Conservation (phyloP, 306 rosid genomes). For the Fagus crenata region DNA sequence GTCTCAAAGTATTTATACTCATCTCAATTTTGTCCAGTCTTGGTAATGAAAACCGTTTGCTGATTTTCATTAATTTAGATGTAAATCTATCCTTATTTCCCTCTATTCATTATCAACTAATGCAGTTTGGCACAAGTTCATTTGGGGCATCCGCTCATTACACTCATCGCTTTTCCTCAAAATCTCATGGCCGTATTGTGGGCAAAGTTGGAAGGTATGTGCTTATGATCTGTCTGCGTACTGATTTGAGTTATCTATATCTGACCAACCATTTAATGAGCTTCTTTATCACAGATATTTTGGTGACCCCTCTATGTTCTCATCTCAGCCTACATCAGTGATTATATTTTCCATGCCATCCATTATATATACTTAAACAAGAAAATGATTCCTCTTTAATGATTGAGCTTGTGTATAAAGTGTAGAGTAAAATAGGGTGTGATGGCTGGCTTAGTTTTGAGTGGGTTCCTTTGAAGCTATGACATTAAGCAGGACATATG, state of each 20-base stretch:
- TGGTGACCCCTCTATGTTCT: too few species aligned
- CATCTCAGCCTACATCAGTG: too few species aligned
- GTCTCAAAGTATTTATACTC: neutral
- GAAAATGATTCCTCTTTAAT: neutral
- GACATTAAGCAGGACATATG: neutral
- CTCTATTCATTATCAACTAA: slow-evolving; percentile 39
- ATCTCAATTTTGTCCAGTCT: neutral
- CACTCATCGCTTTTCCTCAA: slow-evolving; percentile 72
- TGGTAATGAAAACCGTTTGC: neutral
- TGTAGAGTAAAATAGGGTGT: neutral
- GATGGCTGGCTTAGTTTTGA: neutral
- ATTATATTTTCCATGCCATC: too few species aligned
- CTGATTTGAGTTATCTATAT: neutral
- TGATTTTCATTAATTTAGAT: neutral
- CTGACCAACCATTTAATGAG: too few species aligned
- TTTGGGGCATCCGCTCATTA: slow-evolving; percentile 71
- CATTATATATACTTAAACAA: too few species aligned
- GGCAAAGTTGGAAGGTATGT: slow-evolving; percentile 91
- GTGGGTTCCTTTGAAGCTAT: neutral
- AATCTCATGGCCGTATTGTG: slow-evolving; percentile 78
- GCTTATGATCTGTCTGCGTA: slow-evolving; percentile 21
- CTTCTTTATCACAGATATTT: too few species aligned
- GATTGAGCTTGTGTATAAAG: neutral
- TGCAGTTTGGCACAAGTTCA: slow-evolving; percentile 75
- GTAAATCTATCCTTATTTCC: slow-evolving; percentile 26